Conservation (phyloP, 306 rosid species). For the Glycine tomentella region DNA sequence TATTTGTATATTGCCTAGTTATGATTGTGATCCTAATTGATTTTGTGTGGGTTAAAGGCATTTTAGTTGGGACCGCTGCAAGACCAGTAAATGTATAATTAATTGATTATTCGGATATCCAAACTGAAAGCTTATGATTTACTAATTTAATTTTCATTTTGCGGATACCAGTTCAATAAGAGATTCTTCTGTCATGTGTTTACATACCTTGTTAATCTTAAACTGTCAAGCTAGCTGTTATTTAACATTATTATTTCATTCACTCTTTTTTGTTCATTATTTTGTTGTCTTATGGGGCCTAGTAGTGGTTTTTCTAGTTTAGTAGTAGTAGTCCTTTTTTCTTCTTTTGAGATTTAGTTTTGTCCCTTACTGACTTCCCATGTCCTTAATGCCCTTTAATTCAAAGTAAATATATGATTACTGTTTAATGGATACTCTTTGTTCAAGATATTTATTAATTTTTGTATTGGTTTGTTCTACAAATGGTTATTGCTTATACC, state of each 20-base stretch:
- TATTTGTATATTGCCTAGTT: not conserved
- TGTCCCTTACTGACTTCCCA: slow-evolving; percentile 7
- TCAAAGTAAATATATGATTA: slow-evolving; percentile 13
- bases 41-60: not conserved
- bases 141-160: slow-evolving; percentile 21
- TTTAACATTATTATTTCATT: slow-evolving; percentile 26
- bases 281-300: not conserved
- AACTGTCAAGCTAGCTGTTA: not conserved
- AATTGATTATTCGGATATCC: slow-evolving; percentile 8
- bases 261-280: not conserved
- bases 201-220: not conserved
- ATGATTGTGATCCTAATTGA: slow-evolving; percentile 26
- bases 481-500: slow-evolving; percentile 39
- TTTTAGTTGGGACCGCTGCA: not conserved
- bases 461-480: not conserved
- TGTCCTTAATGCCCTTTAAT: slow-evolving; percentile 12
- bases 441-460: slow-evolving; percentile 24
- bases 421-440: slow-evolving; percentile 31
- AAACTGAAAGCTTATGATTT: slow-evolving; percentile 34
- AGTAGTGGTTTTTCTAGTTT: no score
- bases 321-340: not conserved
- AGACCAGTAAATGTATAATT: not conserved
- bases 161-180: slow-evolving; percentile 9
- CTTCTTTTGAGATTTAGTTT: slow-evolving; percentile 18
- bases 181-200: slow-evolving; percentile 27